Percentiles rank a stretch among this genome's conserved stretches.
phyloP scores from a whole-genome alignment of 2,329 filamentous ascomycete genomes.

The Epichloe gansuensis region DNA sequence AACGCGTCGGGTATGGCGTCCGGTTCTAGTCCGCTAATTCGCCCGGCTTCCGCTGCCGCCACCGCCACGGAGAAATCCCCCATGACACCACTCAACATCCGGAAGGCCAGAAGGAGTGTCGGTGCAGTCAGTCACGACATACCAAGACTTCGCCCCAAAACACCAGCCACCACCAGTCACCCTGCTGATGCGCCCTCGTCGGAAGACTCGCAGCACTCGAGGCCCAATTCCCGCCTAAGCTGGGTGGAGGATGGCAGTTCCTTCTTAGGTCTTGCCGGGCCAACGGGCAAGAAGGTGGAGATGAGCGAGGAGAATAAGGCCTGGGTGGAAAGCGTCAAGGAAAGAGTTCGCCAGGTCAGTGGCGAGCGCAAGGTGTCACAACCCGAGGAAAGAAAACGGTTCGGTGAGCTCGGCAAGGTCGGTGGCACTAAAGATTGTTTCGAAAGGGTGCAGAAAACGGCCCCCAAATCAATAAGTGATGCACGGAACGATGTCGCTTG shows the following conservation, averaged over 20 bases:
- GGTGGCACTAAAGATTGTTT: conserved; percentile 63
- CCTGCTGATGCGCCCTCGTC: conserved; percentile 30
- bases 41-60: conserved; percentile 27
- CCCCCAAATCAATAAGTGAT: conserved; percentile 11
- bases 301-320: conserved; percentile 61
- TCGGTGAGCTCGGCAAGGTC: conserved; percentile 59
- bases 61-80: conserved; percentile 23
- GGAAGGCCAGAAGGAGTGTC: conserved; percentile 38
- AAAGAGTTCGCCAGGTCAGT: conserved; percentile 61
- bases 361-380: conserved; percentile 34
- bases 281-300: conserved; percentile 48
- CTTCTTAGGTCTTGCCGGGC: conserved; percentile 56
- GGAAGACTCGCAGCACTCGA: conserved; percentile 31
- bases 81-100: conserved; percentile 38
- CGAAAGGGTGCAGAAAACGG: conserved; percentile 28
- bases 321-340: conserved; percentile 76
- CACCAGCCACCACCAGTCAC: conserved; percentile 25
- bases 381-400: conserved; percentile 26
- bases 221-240: conserved; percentile 39
- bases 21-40: conserved; percentile 28
- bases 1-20: conserved; percentile 11
- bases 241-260: conserved; percentile 48
- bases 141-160: conserved; percentile 26
- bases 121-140: conserved; percentile 22
- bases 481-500: neutral